Evolutionary conservation across 148 eudicot species (phyloP).

Genomic region (Camellia japonica): DNA sequence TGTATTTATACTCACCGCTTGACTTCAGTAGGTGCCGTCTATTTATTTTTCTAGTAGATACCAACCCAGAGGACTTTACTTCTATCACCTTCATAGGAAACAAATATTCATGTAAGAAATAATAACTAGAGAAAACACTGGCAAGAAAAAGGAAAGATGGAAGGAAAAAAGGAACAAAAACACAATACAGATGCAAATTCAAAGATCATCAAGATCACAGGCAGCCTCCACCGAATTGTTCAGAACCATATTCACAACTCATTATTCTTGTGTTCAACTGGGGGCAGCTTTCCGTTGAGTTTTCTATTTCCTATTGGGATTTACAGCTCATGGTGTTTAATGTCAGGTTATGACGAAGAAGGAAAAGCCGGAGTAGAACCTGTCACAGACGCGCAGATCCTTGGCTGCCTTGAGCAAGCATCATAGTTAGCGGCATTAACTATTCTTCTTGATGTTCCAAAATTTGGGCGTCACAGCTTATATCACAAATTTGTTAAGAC

Average conservation of each 20-base stretch:
- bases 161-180: not conserved
- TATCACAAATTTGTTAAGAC: not conserved
- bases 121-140: not conserved
- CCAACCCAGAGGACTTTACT: conserved; percentile 66
- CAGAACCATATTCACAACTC: not conserved
- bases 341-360: no score
- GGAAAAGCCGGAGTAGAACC: no score
- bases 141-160: not conserved
- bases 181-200: not conserved
- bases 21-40: conserved; percentile 81
- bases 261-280: not conserved
- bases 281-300: not conserved
- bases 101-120: not conserved
- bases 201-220: not conserved
- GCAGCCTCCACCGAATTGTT: not conserved
- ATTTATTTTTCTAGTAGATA: conserved; percentile 70
- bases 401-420: no score
- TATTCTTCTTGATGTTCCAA: no score
- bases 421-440: no score
- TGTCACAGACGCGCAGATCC: no score
- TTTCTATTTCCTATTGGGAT: no score
- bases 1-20: conserved; percentile 59
- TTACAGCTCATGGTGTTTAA: no score
- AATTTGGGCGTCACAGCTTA: not conserved
- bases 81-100: conserved; percentile 69